A percentile compares a stretch with the other conserved stretches of the same genome.
phyloP scores from a whole-genome alignment of 202 grass and related monocot genomes.

The Eragrostis tef region DNA sequence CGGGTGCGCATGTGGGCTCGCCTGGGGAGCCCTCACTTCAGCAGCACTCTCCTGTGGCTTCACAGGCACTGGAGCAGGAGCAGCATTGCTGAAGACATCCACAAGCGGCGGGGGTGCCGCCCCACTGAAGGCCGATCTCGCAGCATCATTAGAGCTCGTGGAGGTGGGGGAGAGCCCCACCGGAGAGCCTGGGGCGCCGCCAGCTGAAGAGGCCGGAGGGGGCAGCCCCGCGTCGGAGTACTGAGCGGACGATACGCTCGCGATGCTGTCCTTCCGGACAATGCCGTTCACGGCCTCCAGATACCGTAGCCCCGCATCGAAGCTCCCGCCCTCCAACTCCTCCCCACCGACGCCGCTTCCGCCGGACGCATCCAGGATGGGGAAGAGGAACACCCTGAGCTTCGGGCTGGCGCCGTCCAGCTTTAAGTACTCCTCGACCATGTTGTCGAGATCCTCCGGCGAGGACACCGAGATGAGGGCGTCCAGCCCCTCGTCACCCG shows the following conservation, averaged over 20 bases:
- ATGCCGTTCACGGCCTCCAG: conserved; percentile 97
- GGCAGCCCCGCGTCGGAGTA: conserved; percentile 60
- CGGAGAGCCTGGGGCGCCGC: conserved; percentile 44
- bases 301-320: conserved; percentile 58
- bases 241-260: conserved; percentile 71
- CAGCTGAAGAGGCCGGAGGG: conserved; percentile 29
- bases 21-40: conserved; percentile 43
- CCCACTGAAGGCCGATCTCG: conserved; percentile 58
- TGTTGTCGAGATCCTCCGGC: conserved; percentile 92
- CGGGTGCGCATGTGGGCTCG: conserved; percentile 7
- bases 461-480: conserved; percentile 97
- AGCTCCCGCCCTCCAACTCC: conserved; percentile 20
- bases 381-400: conserved; percentile 89
- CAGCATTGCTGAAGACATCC: conserved; percentile 64
- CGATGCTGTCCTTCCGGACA: conserved; percentile 77
- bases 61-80: conserved; percentile 39
- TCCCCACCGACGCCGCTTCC: conserved; percentile 29
- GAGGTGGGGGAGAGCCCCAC: conserved; percentile 56
- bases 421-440: conserved; percentile 97
- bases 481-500: conserved; percentile 80
- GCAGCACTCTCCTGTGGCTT: conserved; percentile 51
- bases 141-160: conserved; percentile 62
- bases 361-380: conserved; percentile 49
- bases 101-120: conserved; percentile 56
- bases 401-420: conserved; percentile 64